Evolutionary conservation across 768 basidiomycete species (phyloP), one percentile per base, ranked within the genome.

Genomic region (Kwoniella dendrophila): DNA sequence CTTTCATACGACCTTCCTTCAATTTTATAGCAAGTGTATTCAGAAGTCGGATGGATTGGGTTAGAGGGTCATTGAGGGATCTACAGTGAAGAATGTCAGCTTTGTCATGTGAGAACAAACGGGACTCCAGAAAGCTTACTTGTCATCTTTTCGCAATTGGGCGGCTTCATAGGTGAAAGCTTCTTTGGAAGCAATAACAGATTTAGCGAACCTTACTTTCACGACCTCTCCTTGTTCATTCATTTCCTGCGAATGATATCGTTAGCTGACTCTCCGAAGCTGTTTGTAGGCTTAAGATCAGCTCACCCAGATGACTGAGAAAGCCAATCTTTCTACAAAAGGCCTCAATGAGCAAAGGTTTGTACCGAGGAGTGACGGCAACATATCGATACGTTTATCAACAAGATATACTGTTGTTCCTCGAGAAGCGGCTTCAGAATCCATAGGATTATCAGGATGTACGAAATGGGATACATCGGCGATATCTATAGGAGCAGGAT

Each of bases 391-490:
- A 33, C 95, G 90, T 79, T 94, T 95, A 82, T 99, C 95, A 4
- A 98, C 95, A 1, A 99, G 85, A 77, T 98, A 99, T 0, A 99
- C 95, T 0, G 95, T 98, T 4, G 95, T 97, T 4, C 95, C 95
- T 63, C 95, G 83, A 18, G 92, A 85, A n/a, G 93, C 90, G 22
- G 95, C 95, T 78, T 99, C 95, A 44, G 82, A 87, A 69, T 99
- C 95, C 92, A 99, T 98, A 0, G 94, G 86, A 41, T 89, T 99
- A 71, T 94, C 91, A 1, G 93, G 83, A 55, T 84, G 86, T 0
- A 99, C 95, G 68, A 99, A 99, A 78, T 97, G 87, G 5, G 95
- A 96, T 1, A 99, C 95, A 74, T 99, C 96, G 59, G 95, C 95
- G 66, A 99, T 99, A 75, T 99, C 94, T 98, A 70, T 2, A n/a